Base-by-base conservation (phyloP, 768 basidiomycete genomes). In the Mycena rebaudengoi region DNA sequence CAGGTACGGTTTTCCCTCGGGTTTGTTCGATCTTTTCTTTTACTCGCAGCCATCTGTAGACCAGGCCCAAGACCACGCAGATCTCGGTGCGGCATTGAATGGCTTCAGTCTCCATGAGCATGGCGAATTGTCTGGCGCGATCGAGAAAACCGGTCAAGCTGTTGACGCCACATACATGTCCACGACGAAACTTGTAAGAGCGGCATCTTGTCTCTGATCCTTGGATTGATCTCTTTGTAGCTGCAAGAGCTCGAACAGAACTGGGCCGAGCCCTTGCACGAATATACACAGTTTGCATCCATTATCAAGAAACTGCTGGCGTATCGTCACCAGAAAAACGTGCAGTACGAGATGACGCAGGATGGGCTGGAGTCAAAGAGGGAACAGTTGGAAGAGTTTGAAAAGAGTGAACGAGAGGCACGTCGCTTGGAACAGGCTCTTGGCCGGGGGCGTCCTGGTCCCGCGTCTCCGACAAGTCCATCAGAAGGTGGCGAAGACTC, bases 121-220 rank as follows among this genome's bases (percentile, higher is more conserved):
- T 30, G 88, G 87, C 2, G 79, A 82, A 33, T 79, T 97, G 21
- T 87, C 94, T n/a, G 76, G 85, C 60, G 93, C 97, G 10, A 87
- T 99, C 65, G 98, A 99, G 81, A 96, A 94, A 79, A 96, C 96
- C 1, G 98, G 98, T 1, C 97, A 99, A 76, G 98, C 98, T 16
- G 87, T 95, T 44, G 98, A 99, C 77, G 85, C 91, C 4, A 97
- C 95, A 11, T 98, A 95, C 75, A 87, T 98, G 78, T 92, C 94
- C 7, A 98, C 98, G 23, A 91, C 94, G 29, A 88, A 88, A 74
- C 84, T 99, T 66, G 96, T 96, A 67, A 72, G 90, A 75, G 16
- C 14, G 43, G 53, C 26, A 28, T 39, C 39, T 54, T 14, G 7
- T 61, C 14, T 55, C 48, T 53, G 30, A 7, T 21, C 49, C n/a